These are phyloP conservation scores for Paecilomyces formosus DNA, from an alignment of 2,329 filamentous ascomycete species.

Conservation along the genomic window DNA sequence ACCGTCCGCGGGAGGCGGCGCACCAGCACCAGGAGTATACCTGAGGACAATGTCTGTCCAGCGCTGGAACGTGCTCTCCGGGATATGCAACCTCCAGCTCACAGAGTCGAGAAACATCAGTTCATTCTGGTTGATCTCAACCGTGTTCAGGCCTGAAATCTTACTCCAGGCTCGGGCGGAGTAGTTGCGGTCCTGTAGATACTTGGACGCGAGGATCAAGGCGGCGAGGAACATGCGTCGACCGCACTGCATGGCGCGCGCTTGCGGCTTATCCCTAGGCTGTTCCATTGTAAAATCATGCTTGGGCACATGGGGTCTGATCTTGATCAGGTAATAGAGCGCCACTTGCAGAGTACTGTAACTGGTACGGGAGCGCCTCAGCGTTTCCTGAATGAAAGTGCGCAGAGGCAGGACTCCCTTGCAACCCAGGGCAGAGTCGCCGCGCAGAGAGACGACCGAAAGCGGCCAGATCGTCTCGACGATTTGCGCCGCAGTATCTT, in stretches of 20 bases:
- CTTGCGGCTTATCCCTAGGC: slow-evolving; percentile 60
- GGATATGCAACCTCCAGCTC: slow-evolving; percentile 91
- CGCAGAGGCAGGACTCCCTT: slow-evolving; percentile 81
- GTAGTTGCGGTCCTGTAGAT: slow-evolving; percentile 95
- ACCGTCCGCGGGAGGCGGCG: slow-evolving; percentile 27
- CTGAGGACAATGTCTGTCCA: slow-evolving; percentile 92
- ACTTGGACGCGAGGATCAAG: slow-evolving; percentile 93
- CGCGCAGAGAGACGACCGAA: slow-evolving; percentile 70
- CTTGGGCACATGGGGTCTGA: slow-evolving; percentile 80
- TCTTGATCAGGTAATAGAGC: slow-evolving; percentile 89
- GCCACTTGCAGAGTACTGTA: slow-evolving; percentile 97
- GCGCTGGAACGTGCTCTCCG: slow-evolving; percentile 77
- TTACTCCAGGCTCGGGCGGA: slow-evolving; percentile 98
- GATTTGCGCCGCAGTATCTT: slow-evolving; percentile 96
- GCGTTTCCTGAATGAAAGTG: slow-evolving; percentile 94
- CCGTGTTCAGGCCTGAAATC: slow-evolving; percentile 89
- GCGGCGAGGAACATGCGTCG: slow-evolving; percentile 96
- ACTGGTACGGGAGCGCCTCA: slow-evolving; percentile 88
- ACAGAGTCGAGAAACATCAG: slow-evolving; percentile 84
- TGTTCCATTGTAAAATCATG: slow-evolving; percentile 84
- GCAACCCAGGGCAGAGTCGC: slow-evolving; percentile 55
- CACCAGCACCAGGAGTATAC: slow-evolving; percentile 58
- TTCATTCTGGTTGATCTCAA: slow-evolving; percentile 96
- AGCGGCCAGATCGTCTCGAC: slow-evolving; percentile 96
- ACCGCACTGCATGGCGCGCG: slow-evolving; percentile 83